Percentiles rank a stretch among this genome's conserved stretches.
Evolutionary conservation across 495 filamentous ascomycete species (phyloP).

Genomic region (Poronia punctata): DNA sequence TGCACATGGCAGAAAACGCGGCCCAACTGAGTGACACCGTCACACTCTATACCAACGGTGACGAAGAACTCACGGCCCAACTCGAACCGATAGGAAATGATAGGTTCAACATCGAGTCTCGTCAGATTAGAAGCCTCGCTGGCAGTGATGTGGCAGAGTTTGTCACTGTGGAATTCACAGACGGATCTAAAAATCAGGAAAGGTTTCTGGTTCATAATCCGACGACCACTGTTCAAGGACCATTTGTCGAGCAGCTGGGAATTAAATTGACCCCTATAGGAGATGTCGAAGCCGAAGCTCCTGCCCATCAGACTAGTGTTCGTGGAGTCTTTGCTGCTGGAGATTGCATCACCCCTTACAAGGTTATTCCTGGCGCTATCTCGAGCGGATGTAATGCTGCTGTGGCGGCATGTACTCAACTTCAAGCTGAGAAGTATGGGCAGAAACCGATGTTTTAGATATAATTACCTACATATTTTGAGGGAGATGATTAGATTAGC

Average conservation of each 20-base stretch:
- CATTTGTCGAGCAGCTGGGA: conserved; percentile 10
- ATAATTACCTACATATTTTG: too few species aligned
- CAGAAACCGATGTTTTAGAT: conserved; percentile 2
- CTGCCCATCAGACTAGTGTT: conserved; percentile 5
- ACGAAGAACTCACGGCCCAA: conserved; percentile 4
- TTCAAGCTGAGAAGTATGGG: conserved; percentile 8
- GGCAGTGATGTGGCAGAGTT: neutral
- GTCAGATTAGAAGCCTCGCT: conserved; percentile 7
- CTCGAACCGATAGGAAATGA: neutral
- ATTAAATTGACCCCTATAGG: conserved; percentile 6
- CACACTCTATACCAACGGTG: conserved; percentile 15
- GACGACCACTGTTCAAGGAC: conserved; percentile 2
- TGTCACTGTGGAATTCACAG: conserved; percentile 4
- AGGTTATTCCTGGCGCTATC: conserved; percentile 1
- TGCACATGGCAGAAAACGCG: conserved; percentile 7
- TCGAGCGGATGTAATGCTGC: conserved; percentile 2
- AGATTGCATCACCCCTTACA: conserved; percentile 9
- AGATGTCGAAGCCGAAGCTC: conserved; percentile 4
- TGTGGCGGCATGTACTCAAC: neutral
- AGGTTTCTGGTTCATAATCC: conserved; percentile 10
- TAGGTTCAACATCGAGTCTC: conserved; percentile 4
- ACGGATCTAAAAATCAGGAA: conserved; percentile 3
- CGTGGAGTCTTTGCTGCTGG: conserved; percentile 13
- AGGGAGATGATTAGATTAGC: too few species aligned
- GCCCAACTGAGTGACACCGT: conserved; percentile 1